phyloP scores from a whole-genome alignment of 352 stramenopile species.

The Aphanomyces stellatus region DNA sequence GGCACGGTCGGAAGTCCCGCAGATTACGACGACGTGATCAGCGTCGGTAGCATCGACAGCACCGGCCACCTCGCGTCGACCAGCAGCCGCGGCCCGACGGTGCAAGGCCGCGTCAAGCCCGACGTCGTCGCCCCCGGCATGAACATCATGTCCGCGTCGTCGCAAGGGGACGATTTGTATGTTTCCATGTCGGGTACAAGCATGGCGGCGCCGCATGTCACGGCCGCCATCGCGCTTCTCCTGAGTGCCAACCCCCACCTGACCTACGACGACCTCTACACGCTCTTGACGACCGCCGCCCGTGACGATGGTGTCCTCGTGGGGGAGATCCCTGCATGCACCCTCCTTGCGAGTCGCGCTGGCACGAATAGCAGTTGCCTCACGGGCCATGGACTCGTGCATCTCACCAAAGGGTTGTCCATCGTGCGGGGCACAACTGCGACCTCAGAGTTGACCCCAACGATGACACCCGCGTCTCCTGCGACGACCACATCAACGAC shows the following conservation, averaged over 20 bases:
- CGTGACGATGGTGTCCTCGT: no score
- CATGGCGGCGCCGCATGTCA: conserved; percentile 55
- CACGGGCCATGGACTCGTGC: no score
- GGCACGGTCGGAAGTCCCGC: conserved; percentile 41
- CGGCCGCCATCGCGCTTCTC: conserved; percentile 43
- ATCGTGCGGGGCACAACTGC: no score
- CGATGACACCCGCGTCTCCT: no score
- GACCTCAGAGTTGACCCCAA: no score
- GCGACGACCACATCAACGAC: no score
- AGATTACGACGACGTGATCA: conserved; percentile 48
- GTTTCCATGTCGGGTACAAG: conserved; percentile 56
- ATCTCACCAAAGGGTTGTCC: no score
- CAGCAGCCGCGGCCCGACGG: conserved; percentile 41
- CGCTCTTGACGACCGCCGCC: not conserved
- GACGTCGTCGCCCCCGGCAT: conserved; percentile 42
- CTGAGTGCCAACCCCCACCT: conserved; percentile 31
- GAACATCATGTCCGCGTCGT: conserved; percentile 41
- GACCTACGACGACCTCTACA: conserved; percentile 3
- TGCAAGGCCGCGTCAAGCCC: conserved; percentile 35
- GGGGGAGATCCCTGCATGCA: no score
- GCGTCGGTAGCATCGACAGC: conserved; percentile 45
- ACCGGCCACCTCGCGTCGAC: conserved; percentile 34
- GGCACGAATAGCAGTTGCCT: no score
- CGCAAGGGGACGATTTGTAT: conserved; percentile 34
- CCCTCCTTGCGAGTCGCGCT: no score